Evolutionary conservation across 2,329 filamentous ascomycete species (phyloP), one percentile per base, ranked within the genome.

Genomic region (Atkinsonella texensis): DNA sequence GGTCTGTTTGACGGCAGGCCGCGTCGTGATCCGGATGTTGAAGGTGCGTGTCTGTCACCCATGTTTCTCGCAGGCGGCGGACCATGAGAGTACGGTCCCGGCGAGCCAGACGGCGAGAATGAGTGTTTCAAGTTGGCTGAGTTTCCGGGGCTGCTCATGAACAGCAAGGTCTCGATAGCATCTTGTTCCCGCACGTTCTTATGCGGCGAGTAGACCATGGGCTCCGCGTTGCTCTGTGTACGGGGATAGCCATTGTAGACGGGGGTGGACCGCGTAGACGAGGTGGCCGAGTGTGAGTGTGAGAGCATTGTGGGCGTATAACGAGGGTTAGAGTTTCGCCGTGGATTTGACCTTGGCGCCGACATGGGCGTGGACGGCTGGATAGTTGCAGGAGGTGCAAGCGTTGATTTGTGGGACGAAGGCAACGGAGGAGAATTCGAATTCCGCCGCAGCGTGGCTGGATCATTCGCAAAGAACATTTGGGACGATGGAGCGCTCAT

Each of bases 101-200:
- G 62, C 2, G 71, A 70, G 11, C 63, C 63, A 0, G 68, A 62
- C 0, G 71, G 67, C 0, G 77, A 73, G 53, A 80, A 80, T 10
- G 67, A 63, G 54, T 78, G 77, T 55, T 79, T 79, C 58, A 83
- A 66, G 54, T 80, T 81, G 42, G 77, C 73, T 44, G 84, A 84
- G 64, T 87, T 86, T 15, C 83, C 83, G 0, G 85, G 85, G 55
- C 84, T 87, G 60, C 86, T 89, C 81, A 93, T 85, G 61, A 90
- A 89, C 28, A 91, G 72, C 23, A 93, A 68, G 0, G 85, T 85
- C 62, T 90, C 87, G 46, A 91, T 81, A 6, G 87, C 87, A 60
- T 91, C 87, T 61, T 89, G 85, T 62, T 93, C 87, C 41, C 52
- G 45, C n/a, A 53, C 40, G 23, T 53, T 53, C n/a, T 53, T 53